Evolutionary conservation across 257 asterid genomes (phyloP), one percentile per base, ranked within the genome.

Genomic region (Agastache rugosa): DNA sequence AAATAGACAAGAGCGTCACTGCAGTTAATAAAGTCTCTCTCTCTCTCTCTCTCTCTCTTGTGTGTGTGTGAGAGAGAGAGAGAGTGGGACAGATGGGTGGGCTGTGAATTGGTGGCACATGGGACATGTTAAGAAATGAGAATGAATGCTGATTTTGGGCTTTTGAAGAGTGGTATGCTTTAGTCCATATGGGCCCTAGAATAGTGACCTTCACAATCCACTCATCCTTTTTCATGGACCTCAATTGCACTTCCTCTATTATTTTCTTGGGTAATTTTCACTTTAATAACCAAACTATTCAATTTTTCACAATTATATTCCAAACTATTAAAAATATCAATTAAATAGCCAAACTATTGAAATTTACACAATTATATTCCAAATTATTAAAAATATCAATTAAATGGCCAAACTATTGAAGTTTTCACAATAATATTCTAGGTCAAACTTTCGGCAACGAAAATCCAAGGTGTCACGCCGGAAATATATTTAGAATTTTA

Each of bases 61-160:
- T 4, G 3, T 29, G 34, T 29, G 34, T 3, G 39, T 3, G 39
- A 37, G 42, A n/a, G 25, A n/a, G 58, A 15, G 55, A 48, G 22
- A 15, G 55, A 48, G 20, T 5, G 11, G 17, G 10, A 7, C 3
- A 35, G 50, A 35, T 58, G 20, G 59, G 69, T 68, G 79, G 79
- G 76, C 76, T 68, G 79, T 71, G 47, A 41, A 48, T 14, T 60
- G 79, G 31, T 63, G 73, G 67, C 83, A 74, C 77, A 73, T 81
- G 84, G 76, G 66, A 48, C 4, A 0, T 11, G 16, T 2, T 42
- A 19, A 54, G 27, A 53, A 8, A 20, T 10, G 47, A 47, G 69
- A 51, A 66, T 66, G 62, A 53, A 67, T 74, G 73, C 45, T 62
- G 50, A 67, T 15, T 59, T 75, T 78, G 86, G 86, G 83, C 86